Evolutionary conservation across 2,329 filamentous ascomycete species (phyloP).

Genomic region (Thielaviopsis populi): DNA sequence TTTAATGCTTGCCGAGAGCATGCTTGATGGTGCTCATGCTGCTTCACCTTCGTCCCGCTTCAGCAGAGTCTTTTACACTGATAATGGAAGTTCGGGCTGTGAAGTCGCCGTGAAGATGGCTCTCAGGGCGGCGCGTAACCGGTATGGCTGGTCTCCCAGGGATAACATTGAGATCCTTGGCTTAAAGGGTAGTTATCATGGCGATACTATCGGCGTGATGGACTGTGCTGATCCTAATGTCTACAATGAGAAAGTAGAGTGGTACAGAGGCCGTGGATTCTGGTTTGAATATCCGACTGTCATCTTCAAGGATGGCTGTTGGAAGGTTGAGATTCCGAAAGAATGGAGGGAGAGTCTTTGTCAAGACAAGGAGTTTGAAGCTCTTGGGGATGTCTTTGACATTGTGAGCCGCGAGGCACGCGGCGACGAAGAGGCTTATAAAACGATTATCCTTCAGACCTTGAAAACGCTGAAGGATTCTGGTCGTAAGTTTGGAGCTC

Average conservation of each 20-base stretch:
- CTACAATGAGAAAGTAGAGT: conserved; percentile 72
- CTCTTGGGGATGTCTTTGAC: conserved; percentile 46
- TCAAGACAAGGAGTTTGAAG: conserved; percentile 30
- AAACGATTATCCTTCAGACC: conserved; percentile 39
- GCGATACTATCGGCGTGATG: conserved; percentile 81
- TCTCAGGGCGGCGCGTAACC: conserved; percentile 48
- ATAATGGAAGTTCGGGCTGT: conserved; percentile 70
- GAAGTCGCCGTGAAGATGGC: conserved; percentile 82
- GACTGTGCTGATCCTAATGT: conserved; percentile 63
- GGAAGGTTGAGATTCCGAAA: conserved; percentile 45
- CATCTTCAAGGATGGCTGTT: conserved; percentile 48
- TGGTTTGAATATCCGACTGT: conserved; percentile 73
- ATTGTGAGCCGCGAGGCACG: conserved; percentile 33
- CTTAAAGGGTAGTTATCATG: conserved; percentile 68
- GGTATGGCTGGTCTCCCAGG: conserved; percentile 49
- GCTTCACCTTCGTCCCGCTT: conserved; percentile 34
- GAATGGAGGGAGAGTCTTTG: conserved; percentile 24
- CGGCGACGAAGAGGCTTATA: conserved; percentile 37
- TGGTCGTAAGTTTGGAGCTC: conserved; percentile 55
- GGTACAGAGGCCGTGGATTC: conserved; percentile 63
- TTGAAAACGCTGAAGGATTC: conserved; percentile 38
- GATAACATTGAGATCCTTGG: conserved; percentile 54
- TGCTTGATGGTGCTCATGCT: conserved; percentile 47
- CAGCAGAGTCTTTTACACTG: conserved; percentile 62
- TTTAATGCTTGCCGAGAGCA: conserved; percentile 47